Evolutionary conservation across 768 basidiomycete species (phyloP).

Genomic region (Russula sp.): DNA sequence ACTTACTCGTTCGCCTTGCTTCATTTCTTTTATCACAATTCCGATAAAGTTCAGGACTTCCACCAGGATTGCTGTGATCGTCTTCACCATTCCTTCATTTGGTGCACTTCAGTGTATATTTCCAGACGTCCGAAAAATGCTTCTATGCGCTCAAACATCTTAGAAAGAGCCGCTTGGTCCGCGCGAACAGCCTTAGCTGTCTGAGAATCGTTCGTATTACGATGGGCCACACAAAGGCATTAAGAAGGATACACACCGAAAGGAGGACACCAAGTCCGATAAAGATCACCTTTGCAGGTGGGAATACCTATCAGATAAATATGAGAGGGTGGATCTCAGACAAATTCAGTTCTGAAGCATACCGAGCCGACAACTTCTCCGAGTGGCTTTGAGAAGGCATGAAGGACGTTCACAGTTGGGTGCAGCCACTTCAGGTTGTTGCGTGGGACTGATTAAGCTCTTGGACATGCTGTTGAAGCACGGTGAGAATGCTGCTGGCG

Average conservation of each 20-base stretch:
- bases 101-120: not conserved
- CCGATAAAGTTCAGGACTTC: not conserved
- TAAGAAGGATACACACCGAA: not conserved
- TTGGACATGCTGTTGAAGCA: no score
- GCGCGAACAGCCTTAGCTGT: not conserved
- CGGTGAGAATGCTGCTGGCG: no score
- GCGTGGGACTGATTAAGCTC: no score
- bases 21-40: not conserved
- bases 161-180: not conserved
- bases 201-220: not conserved
- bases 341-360: not conserved
- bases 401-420: not conserved
- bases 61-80: not conserved
- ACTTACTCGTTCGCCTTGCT: not conserved
- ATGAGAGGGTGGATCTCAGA: not conserved
- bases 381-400: not conserved
- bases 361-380: not conserved
- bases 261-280: not conserved
- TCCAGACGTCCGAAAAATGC: not conserved
- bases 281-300: not conserved
- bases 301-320: not conserved
- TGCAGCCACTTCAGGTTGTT: not conserved
- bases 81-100: not conserved
- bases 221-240: not conserved
- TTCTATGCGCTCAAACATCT: not conserved